Evolutionary conservation across 2,329 filamentous ascomycete species (phyloP).

Genomic region (Sclerotinia nivalis): DNA sequence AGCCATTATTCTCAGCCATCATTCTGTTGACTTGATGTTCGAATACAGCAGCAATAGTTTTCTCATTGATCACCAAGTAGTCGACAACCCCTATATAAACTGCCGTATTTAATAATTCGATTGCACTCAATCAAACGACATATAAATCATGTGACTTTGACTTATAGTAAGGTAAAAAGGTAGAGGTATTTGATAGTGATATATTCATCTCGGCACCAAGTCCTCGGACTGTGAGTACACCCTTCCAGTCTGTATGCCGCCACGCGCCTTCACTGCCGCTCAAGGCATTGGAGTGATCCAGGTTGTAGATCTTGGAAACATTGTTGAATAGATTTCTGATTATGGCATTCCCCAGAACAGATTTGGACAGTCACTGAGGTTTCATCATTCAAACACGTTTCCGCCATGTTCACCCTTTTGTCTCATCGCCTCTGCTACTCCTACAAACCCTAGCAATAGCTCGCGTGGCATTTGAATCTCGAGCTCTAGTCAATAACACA

Average conservation of each 20-base stretch:
- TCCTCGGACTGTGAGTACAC: neutral
- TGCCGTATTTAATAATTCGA: neutral
- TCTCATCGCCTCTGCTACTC: neutral
- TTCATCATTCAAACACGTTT: neutral
- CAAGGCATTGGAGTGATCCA: neutral
- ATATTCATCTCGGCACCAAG: neutral
- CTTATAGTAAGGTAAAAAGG: neutral
- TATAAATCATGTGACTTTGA: neutral
- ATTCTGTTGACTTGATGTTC: neutral
- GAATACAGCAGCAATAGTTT: too few species aligned
- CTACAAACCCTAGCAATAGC: neutral
- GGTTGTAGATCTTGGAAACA: neutral
- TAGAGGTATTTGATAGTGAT: neutral
- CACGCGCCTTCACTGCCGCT: neutral
- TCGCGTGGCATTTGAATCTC: neutral
- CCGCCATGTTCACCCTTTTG: neutral
- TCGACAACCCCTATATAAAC: too few species aligned
- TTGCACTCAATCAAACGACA: neutral
- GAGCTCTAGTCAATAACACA: neutral
- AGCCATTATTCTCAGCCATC: neutral
- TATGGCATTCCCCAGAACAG: too few species aligned
- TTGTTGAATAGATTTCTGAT: neutral
- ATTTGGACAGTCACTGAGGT: neutral
- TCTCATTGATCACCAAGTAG: too few species aligned
- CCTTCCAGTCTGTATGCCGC: neutral